Percentiles rank a stretch among this genome's conserved stretches.
phyloP scores from a whole-genome alignment of 768 basidiomycete species.

The Lactarius sanguifluus region DNA sequence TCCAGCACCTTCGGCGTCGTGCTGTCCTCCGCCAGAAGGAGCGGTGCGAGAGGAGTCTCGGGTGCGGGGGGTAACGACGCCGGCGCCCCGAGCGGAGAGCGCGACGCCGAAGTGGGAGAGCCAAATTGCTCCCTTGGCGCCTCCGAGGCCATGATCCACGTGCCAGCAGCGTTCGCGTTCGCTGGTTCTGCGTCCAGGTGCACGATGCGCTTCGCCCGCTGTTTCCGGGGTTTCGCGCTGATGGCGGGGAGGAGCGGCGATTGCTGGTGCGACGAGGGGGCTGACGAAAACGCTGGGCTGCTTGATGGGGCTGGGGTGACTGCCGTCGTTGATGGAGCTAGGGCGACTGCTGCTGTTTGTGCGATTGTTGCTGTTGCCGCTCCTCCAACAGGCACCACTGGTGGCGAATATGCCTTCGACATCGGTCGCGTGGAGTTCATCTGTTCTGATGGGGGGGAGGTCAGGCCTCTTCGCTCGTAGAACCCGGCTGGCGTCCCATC shows the following conservation, averaged over 20 bases:
- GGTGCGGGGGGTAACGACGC: slow-evolving; percentile 3
- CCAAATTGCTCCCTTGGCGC: slow-evolving; percentile 12
- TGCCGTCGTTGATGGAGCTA: not conserved
- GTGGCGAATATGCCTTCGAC: slow-evolving; percentile 56
- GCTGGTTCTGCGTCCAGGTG: slow-evolving; percentile 60
- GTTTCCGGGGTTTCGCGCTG: slow-evolving; percentile 54
- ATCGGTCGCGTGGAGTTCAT: slow-evolving; percentile 50
- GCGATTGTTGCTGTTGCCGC: not conserved
- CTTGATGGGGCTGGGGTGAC: slow-evolving; percentile 12
- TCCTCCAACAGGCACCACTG: slow-evolving; percentile 45
- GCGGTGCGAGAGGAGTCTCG: slow-evolving; percentile 9
- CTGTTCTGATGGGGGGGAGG: slow-evolving; percentile 54
- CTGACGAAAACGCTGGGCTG: slow-evolving; percentile 32
- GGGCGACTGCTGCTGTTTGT: not conserved
- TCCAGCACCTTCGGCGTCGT: slow-evolving; percentile 1
- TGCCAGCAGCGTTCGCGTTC: slow-evolving; percentile 37
- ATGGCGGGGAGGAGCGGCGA: slow-evolving; percentile 47
- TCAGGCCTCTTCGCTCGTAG: slow-evolving; percentile 48
- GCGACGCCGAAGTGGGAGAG: not conserved
- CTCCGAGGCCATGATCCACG: slow-evolving; percentile 32
- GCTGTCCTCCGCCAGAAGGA: slow-evolving; percentile 13
- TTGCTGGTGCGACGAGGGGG: slow-evolving; percentile 8
- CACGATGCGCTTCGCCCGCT: slow-evolving; percentile 68
- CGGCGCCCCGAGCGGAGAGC: slow-evolving; percentile 18
- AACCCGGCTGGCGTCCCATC: no score